Conservation (phyloP, 768 basidiomycete genomes). For the Porphyrellus cyaneotinctus region DNA sequence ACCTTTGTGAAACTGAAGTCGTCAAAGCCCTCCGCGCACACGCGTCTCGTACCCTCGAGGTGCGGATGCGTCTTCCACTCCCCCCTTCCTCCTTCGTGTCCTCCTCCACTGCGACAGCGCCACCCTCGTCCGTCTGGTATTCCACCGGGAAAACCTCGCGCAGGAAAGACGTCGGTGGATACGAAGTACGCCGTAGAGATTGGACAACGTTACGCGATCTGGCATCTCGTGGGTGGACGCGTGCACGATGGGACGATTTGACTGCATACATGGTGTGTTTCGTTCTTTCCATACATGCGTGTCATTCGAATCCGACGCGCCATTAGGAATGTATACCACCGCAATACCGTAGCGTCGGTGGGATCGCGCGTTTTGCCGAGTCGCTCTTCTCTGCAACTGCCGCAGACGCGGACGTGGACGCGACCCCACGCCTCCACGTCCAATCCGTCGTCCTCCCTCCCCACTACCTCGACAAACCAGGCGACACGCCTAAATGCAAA, state of each 20-base stretch:
- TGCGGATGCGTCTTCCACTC: conserved; percentile 52
- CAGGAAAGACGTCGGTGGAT: conserved; percentile 45
- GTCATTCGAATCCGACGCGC: neutral
- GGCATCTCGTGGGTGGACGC: conserved; percentile 26
- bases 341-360: conserved; percentile 47
- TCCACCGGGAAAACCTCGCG: conserved; percentile 27
- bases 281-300: neutral
- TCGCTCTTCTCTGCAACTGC: conserved; percentile 27
- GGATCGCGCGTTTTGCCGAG: conserved; percentile 44
- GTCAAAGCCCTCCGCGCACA: conserved; percentile 58
- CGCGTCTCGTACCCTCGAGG: conserved; percentile 46
- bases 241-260: conserved; percentile 56
- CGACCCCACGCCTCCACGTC: conserved; percentile 27
- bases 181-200: conserved; percentile 59
- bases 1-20: conserved; percentile 41
- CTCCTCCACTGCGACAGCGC: conserved; percentile 23
- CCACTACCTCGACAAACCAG: conserved; percentile 60
- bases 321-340: conserved; percentile 67
- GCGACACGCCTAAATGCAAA: conserved; percentile 55
- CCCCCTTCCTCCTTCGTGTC: conserved; percentile 12
- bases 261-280: conserved; percentile 62
- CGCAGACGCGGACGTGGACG: neutral
- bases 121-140: conserved; percentile 39
- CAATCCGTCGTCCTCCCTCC: conserved; percentile 56
- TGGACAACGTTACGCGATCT: conserved; percentile 30